These are phyloP conservation scores for Boechera retrofracta DNA, from an alignment of 345 rosid species.

Conservation along the genomic window DNA sequence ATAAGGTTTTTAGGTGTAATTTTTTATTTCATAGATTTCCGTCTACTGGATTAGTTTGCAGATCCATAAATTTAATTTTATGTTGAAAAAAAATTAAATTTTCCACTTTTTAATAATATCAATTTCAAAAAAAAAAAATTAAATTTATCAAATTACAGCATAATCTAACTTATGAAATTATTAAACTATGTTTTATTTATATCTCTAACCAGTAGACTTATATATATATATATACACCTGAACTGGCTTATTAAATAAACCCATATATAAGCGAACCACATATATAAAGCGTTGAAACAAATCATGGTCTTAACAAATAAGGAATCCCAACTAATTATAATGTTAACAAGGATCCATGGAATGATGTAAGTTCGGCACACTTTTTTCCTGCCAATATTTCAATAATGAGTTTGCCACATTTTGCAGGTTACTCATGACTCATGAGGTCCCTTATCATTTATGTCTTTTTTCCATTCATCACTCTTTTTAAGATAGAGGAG, in stretches of 20 bases:
- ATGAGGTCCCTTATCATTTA: conserved; percentile 20
- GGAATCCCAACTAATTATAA: background rate
- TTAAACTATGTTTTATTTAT: too few relatives aligned
- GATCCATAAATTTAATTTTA: background rate
- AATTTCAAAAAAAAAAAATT: too few relatives aligned
- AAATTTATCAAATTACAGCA: too few relatives aligned
- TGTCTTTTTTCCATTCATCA: conserved; percentile 13
- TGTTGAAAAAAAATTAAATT: too few relatives aligned
- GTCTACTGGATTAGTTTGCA: background rate
- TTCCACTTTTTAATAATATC: too few relatives aligned
- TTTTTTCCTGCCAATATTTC: conserved; percentile 12
- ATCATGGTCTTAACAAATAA: background rate
- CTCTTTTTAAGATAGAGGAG: conserved; percentile 3
- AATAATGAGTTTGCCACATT: conserved; percentile 22
- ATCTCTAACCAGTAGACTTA: background rate
- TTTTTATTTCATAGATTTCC: background rate
- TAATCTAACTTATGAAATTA: background rate
- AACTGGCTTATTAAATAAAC: background rate
- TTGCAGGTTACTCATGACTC: conserved; percentile 12
- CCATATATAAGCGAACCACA: background rate
- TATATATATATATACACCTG: background rate
- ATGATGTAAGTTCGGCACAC: background rate
- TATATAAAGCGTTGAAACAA: background rate
- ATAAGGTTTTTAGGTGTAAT: background rate
- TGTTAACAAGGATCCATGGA: background rate